A percentile compares a stretch with the other conserved stretches of the same genome.
Conservation (phyloP, 345 rosid genomes). For the Combretum micranthum region DNA sequence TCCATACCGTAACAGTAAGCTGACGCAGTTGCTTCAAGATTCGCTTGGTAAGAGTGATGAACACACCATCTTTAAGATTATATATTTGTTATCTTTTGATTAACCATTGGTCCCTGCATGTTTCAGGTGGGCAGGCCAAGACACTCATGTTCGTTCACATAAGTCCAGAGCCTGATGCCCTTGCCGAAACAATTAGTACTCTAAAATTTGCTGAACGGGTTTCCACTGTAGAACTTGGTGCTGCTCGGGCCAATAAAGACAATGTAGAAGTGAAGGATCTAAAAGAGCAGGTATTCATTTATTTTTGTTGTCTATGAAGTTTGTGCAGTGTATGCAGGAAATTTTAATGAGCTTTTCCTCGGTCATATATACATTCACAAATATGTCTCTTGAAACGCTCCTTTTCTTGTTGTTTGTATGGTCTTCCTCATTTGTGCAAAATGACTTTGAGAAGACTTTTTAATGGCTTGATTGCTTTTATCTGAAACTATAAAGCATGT, state of each 20-base stretch:
- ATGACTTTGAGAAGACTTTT: not conserved
- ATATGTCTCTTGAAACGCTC: too few species aligned
- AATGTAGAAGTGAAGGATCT: slow-evolving; percentile 75
- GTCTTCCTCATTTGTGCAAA: not conserved
- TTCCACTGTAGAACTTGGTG: slow-evolving; percentile 89
- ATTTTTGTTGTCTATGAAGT: not conserved
- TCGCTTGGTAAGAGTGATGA: slow-evolving; percentile 58
- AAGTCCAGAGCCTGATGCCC: slow-evolving; percentile 79
- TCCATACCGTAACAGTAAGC: slow-evolving; percentile 93
- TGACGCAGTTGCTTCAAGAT: slow-evolving; percentile 92
- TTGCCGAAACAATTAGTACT: slow-evolving; percentile 81
- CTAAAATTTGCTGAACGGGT: slow-evolving; percentile 97
- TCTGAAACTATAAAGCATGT: not conserved
- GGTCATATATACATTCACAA: not conserved
- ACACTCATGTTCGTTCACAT: slow-evolving; percentile 96
- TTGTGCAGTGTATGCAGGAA: not conserved
- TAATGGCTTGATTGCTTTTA: not conserved
- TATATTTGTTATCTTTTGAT: slow-evolving; percentile 2
- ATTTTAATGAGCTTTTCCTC: not conserved
- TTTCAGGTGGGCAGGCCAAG: slow-evolving; percentile 93
- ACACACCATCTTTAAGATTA: not conserved
- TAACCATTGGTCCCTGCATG: slow-evolving; percentile 9
- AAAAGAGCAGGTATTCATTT: slow-evolving; percentile 58
- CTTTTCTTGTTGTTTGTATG: slow-evolving; percentile 3
- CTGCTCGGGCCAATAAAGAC: slow-evolving; percentile 84